Evolutionary conservation across 768 basidiomycete genomes (phyloP).

Genomic region (Calocybe gangraenosa): DNA sequence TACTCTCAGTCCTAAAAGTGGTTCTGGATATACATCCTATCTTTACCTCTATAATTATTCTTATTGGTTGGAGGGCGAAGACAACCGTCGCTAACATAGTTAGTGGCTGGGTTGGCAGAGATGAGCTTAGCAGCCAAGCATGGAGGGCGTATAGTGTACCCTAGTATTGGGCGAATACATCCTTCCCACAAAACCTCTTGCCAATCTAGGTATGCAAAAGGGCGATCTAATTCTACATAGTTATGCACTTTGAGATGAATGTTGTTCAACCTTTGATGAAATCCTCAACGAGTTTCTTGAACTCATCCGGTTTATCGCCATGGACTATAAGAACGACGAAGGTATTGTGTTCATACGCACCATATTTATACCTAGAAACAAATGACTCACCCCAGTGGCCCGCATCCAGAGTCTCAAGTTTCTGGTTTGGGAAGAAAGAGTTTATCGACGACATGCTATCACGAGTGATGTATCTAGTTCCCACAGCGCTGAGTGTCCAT

Average conservation of each 20-base stretch:
- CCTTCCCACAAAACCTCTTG: too few species aligned
- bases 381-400: constrained; percentile 74
- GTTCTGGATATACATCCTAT: constrained; percentile 73
- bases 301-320: constrained; percentile 60
- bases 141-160: constrained; percentile 87
- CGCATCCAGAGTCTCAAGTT: constrained; percentile 58
- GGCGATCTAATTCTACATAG: too few species aligned
- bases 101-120: constrained; percentile 63
- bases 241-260: too few species aligned
- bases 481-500: background rate
- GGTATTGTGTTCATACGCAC: background rate
- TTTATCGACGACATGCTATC: constrained; percentile 56
- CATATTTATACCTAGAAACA: background rate
- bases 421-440: constrained; percentile 67
- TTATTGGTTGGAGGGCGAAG: constrained; percentile 71
- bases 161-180: too few species aligned
- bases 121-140: constrained; percentile 52
- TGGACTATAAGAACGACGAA: constrained; percentile 45
- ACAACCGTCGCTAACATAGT: constrained; percentile 58
- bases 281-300: constrained; percentile 30
- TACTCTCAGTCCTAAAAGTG: constrained; percentile 31
- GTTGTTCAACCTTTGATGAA: constrained; percentile 13
- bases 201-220: too few species aligned
- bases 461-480: constrained; percentile 64
- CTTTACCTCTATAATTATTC: constrained; percentile 71